phyloP scores from a whole-genome alignment of 2,329 filamentous ascomycete genomes.

The Aspergillus sp. region DNA sequence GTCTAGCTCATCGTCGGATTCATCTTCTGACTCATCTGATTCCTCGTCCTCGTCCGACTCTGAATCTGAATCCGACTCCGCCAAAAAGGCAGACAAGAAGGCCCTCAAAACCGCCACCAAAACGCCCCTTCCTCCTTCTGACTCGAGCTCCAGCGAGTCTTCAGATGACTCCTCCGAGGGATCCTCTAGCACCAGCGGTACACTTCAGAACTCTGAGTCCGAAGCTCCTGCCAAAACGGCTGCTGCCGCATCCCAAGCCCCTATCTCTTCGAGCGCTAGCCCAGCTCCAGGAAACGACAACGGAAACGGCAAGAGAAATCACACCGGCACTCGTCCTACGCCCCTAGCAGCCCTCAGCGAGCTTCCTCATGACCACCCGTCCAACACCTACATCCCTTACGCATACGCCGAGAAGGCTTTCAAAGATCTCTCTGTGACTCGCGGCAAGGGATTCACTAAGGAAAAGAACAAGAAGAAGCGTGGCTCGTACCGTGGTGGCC shows the following conservation, averaged over 20 bases:
- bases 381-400: slow-evolving; percentile 80
- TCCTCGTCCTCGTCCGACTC: slow-evolving; percentile 34
- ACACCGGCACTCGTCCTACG: slow-evolving; percentile 59
- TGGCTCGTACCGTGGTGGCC: slow-evolving; percentile 84
- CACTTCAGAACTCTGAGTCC: slow-evolving; percentile 29
- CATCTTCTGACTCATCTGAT: slow-evolving; percentile 24
- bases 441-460: slow-evolving; percentile 97
- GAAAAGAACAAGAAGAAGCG: slow-evolving; percentile 99
- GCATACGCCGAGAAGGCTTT: slow-evolving; percentile 88
- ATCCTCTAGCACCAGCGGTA: slow-evolving; percentile 33
- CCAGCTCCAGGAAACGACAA: slow-evolving; percentile 33
- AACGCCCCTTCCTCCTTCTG: slow-evolving; percentile 36
- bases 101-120: slow-evolving; percentile 35
- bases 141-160: slow-evolving; percentile 27
- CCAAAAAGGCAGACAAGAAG: slow-evolving; percentile 23
- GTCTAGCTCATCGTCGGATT: slow-evolving; percentile 24
- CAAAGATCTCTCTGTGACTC: slow-evolving; percentile 83
- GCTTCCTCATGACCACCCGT: slow-evolving; percentile 67
- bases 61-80: slow-evolving; percentile 23
- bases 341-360: slow-evolving; percentile 74
- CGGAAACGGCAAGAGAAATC: slow-evolving; percentile 38
- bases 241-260: slow-evolving; percentile 11
- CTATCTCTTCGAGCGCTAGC: slow-evolving; percentile 55
- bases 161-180: slow-evolving; percentile 27
- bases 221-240: slow-evolving; percentile 22